These are phyloP conservation scores for Apiotrichum akiyoshidainum DNA, from an alignment of 1,284 basidiomycete genomes.

Conservation along the genomic window DNA sequence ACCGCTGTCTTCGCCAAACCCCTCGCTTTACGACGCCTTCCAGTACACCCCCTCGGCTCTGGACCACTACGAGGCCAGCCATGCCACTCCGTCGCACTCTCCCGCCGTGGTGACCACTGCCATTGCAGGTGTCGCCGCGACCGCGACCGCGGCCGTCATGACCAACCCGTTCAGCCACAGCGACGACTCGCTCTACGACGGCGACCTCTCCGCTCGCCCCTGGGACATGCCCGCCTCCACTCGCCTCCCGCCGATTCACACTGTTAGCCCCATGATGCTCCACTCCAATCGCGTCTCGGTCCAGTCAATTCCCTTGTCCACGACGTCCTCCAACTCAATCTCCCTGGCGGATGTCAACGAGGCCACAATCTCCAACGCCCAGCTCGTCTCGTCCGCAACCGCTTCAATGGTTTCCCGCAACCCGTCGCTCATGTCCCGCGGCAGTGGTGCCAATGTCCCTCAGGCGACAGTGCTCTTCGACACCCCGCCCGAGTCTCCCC, in stretches of 20 bases:
- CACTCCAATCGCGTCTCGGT: not conserved
- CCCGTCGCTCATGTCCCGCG: not conserved
- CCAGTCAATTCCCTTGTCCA: not conserved
- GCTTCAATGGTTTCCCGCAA: not conserved
- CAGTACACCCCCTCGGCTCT: not conserved
- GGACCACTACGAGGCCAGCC: too few relatives aligned
- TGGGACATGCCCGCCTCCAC: not conserved
- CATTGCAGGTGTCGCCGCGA: not conserved
- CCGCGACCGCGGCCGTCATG: not conserved
- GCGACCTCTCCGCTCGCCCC: conserved; percentile 1
- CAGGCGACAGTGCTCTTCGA: not conserved
- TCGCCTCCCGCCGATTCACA: not conserved
- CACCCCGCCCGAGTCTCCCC: conserved; percentile 1
- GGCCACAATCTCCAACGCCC: not conserved
- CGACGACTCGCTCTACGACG: not conserved
- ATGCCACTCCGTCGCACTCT: too few relatives aligned
- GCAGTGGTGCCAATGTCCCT: not conserved
- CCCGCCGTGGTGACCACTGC: too few relatives aligned
- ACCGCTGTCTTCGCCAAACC: conserved; percentile 15
- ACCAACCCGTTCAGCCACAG: conserved; percentile 5
- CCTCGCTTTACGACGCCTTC: conserved; percentile 3
- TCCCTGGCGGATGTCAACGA: not conserved
- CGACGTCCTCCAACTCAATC: not conserved
- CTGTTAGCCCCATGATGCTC: not conserved
- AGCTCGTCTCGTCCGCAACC: not conserved